Evolutionary conservation across 225 moss, liverwort and hornwort species (phyloP), one percentile per base, ranked within the genome.

Genomic region (Ulota crispa): DNA sequence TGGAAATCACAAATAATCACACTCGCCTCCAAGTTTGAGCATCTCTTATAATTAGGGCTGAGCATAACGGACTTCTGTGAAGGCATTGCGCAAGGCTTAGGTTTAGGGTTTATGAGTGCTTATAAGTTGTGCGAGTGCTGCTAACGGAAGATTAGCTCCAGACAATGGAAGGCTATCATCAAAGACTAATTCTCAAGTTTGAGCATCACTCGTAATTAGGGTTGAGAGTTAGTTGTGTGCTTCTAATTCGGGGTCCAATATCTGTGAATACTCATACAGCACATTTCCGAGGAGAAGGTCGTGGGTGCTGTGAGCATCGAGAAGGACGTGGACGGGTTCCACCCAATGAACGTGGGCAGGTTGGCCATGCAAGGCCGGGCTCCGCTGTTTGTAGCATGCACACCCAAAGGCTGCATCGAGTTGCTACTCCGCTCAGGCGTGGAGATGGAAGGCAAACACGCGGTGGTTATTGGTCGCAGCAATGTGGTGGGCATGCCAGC

Each of bases 241-340:
- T 82, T 63, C 36, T 52, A 42, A 42, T 53, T 31, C 73, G 63
- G 26, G 42, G 36, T 67, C 18, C 71, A 37, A 41, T 7, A n/a
- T 72, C 36, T 63, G 21, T 78, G 76, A 28, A 16, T 80, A 31
- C 64, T 83, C 89, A 97, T 54, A 86, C 89, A 97, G 96, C 93
- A 95, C 72, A 97, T 97, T 81, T 88, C 78, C 66, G 96, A 93
- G 86, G 96, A 95, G 87, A 89, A 78, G 79, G 89, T 97, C 3
- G 84, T 95, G 20, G 88, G 91, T 41, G 93, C 92, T 19, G 86
- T 97, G 67, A 92, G 91, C 78, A 86, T 93, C 14, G 88, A 95
- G 79, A 97, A 97, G 84, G 95, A 97, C 72, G 96, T 97, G 59
- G 96, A 97, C 85, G 95, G 96, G 23, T 95, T 96, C 67, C 96